Conservation (phyloP, 495 filamentous ascomycete species). For the Lasiosphaeria hispida region DNA sequence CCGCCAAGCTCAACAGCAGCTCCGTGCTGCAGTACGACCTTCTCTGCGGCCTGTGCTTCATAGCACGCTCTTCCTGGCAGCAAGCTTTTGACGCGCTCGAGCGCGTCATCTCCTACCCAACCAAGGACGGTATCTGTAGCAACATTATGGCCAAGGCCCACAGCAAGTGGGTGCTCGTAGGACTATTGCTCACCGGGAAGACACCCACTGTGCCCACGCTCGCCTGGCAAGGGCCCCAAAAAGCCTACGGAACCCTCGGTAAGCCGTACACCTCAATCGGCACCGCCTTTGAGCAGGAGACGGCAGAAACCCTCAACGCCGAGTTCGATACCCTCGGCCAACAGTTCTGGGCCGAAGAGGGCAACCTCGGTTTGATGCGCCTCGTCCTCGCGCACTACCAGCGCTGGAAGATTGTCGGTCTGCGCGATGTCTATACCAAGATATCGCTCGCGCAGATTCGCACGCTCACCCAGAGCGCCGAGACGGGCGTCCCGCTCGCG, state of each 20-base stretch:
- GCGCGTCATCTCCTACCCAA: constrained; percentile 63
- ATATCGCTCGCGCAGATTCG: constrained; percentile 53
- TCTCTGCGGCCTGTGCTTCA: constrained; percentile 74
- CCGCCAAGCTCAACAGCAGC: constrained; percentile 51
- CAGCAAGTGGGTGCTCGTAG: constrained; percentile 88
- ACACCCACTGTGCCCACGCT: constrained; percentile 40
- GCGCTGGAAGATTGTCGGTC: constrained; percentile 47
- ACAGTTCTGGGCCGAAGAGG: constrained; percentile 58
- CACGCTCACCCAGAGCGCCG: constrained; percentile 45
- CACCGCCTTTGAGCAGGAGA: constrained; percentile 61
- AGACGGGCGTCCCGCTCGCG: constrained; percentile 51
- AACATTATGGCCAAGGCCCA: constrained; percentile 85
- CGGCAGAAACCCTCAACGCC: constrained; percentile 52
- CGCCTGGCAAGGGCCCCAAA: constrained; percentile 48
- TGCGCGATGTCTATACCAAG: constrained; percentile 47
- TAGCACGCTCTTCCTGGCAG: constrained; percentile 67
- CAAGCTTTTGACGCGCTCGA: constrained; percentile 70
- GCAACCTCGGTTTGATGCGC: constrained; percentile 43
- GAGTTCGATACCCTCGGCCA: constrained; percentile 56
- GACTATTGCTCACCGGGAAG: constrained; percentile 68
- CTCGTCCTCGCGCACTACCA: constrained; percentile 51
- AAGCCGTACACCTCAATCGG: constrained; percentile 72
- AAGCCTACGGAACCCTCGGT: constrained; percentile 55
- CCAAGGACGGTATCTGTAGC: constrained; percentile 54
- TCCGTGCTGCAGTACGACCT: constrained; percentile 77